Base-by-base conservation (phyloP, 768 basidiomycete species). In the Naganishia antarctica region DNA sequence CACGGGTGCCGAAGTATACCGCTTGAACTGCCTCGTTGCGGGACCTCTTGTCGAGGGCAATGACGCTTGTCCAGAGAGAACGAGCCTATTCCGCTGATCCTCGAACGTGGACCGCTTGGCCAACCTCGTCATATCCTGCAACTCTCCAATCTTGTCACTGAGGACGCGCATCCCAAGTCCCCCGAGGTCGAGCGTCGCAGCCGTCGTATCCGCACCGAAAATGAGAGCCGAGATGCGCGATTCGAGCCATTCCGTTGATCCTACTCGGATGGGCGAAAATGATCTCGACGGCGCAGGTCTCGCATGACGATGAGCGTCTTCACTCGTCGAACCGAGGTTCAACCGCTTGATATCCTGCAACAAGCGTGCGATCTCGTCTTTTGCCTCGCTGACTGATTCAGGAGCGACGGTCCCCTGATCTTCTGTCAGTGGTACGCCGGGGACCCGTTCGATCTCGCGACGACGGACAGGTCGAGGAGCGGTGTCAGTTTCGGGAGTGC, bases 161-260 rank as follows among this genome's bases (percentile, higher is more conserved):
- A 57, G 5, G 13, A 57, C 53, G 21, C 53, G 53, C 34, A 57
- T 40, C 37, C 37, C 32, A 15, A 57, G 23, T 8, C 53, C 53
- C 12, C 21, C 8, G 5, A 57, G 53, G 26, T 57, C 53, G 7
- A 57, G 16, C 21, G 53, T 57, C 1, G 53, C 28, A 2, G 16
- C 6, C 15, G 4, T 51, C 1, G 50, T 51, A 34, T 51, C 50
- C 1, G 31, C 50, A 21, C 34, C 53, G 16, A 57, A 57, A 13
- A 57, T 57, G 21, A 57, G 31, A n/a, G 53, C 53, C 53, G 32
- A n/a, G 53, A 57, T 57, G 26, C 53, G 53, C 12, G 53, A 57
- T 40, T 57, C 53, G 23, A 57, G 18, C 53, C 53, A 57, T 26
- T 57, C 53, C 8, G 53, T 12, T 6, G 53, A 57, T 41, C 53